Evolutionary conservation across 2,329 filamentous ascomycete species (phyloP).

Genomic region (Penicillium sp.): DNA sequence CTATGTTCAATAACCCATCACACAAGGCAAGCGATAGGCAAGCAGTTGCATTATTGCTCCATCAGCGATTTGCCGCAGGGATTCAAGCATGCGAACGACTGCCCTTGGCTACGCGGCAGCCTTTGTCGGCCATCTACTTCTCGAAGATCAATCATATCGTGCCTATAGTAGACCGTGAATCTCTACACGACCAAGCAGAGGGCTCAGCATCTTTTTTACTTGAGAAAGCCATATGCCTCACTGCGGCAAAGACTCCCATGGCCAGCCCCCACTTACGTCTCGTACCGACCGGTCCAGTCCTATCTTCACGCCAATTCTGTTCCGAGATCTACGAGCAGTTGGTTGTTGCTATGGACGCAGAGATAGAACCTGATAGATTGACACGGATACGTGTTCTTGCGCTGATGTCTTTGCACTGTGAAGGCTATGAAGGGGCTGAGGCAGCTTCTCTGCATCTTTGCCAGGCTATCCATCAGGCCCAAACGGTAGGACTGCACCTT

Average conservation of each 20-base stretch:
- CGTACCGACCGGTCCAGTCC: conserved; percentile 27
- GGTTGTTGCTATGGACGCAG: conserved; percentile 37
- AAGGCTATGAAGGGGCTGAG: conserved; percentile 41
- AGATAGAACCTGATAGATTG: conserved; percentile 36
- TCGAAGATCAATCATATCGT: conserved; percentile 39
- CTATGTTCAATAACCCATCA: not conserved
- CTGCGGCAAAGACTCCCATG: conserved; percentile 38
- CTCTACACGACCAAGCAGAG: conserved; percentile 24
- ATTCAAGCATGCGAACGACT: conserved; percentile 30
- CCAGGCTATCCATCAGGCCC: conserved; percentile 42
- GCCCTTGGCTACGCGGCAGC: conserved; percentile 32
- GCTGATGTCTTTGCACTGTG: conserved; percentile 42
- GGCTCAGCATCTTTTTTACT: conserved; percentile 34
- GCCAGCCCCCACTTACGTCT: conserved; percentile 35
- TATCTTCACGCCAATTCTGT: conserved; percentile 38
- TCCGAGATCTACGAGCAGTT: conserved; percentile 38
- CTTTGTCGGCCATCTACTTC: conserved; percentile 36
- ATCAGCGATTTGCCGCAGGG: conserved; percentile 25
- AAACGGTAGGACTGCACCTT: conserved; percentile 40
- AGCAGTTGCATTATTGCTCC: conserved; percentile 19
- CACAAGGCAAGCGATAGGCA: conserved; percentile 4
- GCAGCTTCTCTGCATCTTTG: conserved; percentile 40
- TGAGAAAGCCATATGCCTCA: conserved; percentile 40
- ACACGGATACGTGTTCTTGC: conserved; percentile 39
- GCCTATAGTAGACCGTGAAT: conserved; percentile 35